Base-by-base conservation (phyloP, 805 yeast genomes). In the Hanseniaspora guilliermondii region DNA sequence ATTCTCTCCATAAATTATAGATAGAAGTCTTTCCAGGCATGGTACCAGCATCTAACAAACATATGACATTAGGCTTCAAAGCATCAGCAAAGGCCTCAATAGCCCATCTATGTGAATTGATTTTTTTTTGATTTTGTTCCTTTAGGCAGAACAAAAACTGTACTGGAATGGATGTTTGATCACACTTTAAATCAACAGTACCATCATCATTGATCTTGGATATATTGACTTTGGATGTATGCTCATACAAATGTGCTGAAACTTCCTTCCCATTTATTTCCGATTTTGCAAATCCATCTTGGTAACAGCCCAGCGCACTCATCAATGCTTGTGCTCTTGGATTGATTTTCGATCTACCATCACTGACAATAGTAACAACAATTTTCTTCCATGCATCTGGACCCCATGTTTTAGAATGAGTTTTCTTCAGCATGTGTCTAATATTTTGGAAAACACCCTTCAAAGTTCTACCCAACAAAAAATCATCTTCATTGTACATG, bases 41-140 rank as follows among this genome's bases (percentile, higher is more conserved):
- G 1, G 98, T 91, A 62, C 98, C 98, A 22, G 95, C 96, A 69
- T 93, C 97, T 53, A 93, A 71, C 53, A 91, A 72, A 58, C 87
- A 82, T 27, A 93, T 85, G 25, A 88, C 84, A 50, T 80, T 81
- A 3, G 98, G 97, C 52, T 84, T 75, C 53, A 91, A 70, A 32
- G 84, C 74, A 35, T 89, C 85, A 14, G 88, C 86, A 71, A 91
- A 87, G 1, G 95, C 94, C 67, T 91, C 93, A 69, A 91, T 82
- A 32, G 94, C 88, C 98, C 98, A 91, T 61, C 97, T 77, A 69
- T 91, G 98, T 3, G 96, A 87, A 68, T 91, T 91, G 66, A 91
- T 91, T 64, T 91, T 91, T 65, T 85, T 82, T 60, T 84, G 80
- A 67, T 91, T 91, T 63, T 82, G 80, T 64, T 91, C 97, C 65